A percentile compares a stretch with the other conserved stretches of the same genome.
These are phyloP conservation scores for Yamadazyma philogaea DNA, from an alignment of 805 yeast genomes.

Conservation along the genomic window DNA sequence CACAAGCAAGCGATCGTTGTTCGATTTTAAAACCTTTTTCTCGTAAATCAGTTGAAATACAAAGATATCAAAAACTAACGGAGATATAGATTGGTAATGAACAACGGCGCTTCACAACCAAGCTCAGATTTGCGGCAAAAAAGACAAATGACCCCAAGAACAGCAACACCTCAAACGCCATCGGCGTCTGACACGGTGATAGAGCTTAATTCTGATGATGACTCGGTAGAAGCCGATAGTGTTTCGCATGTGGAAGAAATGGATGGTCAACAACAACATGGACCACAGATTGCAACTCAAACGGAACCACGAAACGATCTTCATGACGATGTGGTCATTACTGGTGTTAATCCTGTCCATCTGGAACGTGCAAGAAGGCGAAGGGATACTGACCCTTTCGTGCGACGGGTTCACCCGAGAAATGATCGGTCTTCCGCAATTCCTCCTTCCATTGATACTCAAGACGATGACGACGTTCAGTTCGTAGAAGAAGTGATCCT, in stretches of 20 bases:
- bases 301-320: not conserved
- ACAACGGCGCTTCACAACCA: not conserved
- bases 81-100: not conserved
- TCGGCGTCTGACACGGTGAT: slow-evolving; percentile 4
- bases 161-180: not conserved
- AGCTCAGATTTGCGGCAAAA: not conserved
- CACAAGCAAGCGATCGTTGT: not conserved
- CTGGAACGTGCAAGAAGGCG: not conserved
- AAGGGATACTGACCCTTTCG: not conserved
- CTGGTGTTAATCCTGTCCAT: slow-evolving; percentile 6
- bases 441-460: not conserved
- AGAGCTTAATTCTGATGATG: slow-evolving; percentile 4
- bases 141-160: not conserved
- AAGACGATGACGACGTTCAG: slow-evolving; percentile 18
- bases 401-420: not conserved
- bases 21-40: too few relatives aligned
- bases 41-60: too few relatives aligned
- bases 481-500: slow-evolving; percentile 20
- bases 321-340: slow-evolving; percentile 20
- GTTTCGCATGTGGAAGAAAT: not conserved
- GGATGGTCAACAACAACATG: not conserved
- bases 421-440: not conserved
- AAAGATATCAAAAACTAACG: not conserved
- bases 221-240: not conserved
- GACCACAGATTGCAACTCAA: not conserved